Conservation (phyloP, 2,329 filamentous ascomycete genomes). For the Didymella sp. region DNA sequence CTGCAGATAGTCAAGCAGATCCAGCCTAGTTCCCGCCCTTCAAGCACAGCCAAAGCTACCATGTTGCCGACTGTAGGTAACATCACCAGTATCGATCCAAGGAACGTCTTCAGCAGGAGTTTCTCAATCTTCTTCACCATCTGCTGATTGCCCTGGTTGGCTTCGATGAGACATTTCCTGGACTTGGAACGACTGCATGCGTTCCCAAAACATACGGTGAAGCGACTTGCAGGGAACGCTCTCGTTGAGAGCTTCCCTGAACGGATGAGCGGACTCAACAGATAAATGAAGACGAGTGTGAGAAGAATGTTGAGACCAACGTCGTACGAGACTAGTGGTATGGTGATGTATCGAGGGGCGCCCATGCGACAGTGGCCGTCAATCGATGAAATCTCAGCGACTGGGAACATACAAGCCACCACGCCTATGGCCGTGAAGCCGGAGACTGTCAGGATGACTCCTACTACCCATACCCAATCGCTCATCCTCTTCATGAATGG, state of each 20-base stretch:
- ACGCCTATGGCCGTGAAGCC: constrained; percentile 43
- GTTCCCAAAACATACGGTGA: constrained; percentile 25
- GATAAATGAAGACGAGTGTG: constrained; percentile 50
- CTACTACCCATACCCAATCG: constrained; percentile 47
- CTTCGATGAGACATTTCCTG: constrained; percentile 5
- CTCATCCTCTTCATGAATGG: constrained; percentile 39
- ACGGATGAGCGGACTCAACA: constrained; percentile 43
- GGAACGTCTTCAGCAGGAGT: constrained; percentile 39
- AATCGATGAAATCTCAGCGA: constrained; percentile 36
- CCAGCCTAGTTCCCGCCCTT: constrained; percentile 50
- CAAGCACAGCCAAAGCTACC: constrained; percentile 36
- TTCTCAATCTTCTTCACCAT: constrained; percentile 34
- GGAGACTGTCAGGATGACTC: constrained; percentile 15
- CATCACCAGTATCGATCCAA: constrained; percentile 49
- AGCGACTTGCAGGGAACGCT: constrained; percentile 20
- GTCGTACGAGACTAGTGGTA: constrained; percentile 50
- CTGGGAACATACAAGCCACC: constrained; percentile 40
- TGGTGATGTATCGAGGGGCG: constrained; percentile 45
- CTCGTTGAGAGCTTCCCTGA: constrained; percentile 15
- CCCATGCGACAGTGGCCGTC: constrained; percentile 52
- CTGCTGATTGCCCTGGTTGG: constrained; percentile 23
- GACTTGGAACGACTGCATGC: constrained; percentile 13
- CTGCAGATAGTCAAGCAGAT: constrained; percentile 52
- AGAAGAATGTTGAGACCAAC: constrained; percentile 50
- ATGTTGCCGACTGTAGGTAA: constrained; percentile 51